Evolutionary conservation across 345 rosid species (phyloP), one percentile per base, ranked within the genome.

Genomic region (Dipteronia sinensis): DNA sequence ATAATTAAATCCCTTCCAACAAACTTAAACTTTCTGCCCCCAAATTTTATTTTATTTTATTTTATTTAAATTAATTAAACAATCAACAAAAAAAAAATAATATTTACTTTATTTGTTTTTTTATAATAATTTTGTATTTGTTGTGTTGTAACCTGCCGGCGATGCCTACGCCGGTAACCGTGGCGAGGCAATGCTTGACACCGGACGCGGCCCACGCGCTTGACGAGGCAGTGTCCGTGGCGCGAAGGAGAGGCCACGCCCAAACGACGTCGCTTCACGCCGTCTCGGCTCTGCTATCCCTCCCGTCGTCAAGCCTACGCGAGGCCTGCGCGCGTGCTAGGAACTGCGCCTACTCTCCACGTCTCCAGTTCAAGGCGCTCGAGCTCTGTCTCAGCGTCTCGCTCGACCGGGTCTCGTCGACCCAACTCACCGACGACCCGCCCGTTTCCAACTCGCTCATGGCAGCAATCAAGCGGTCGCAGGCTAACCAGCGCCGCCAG

Each of bases 401-500:
- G 2, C 87, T 94, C 16, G 98, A 94, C 79, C 90, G 98, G 29
- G 90, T 90, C 76, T 92, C 93, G n/a, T 86, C 97, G 27, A 80
- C 89, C 76, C 96, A 86, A 66, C 77, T 71, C 74, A 73, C 63
- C 67, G 88, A 83, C 38, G 94, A 92, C 47, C 93, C 93, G 1
- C 94, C 96, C 2, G 91, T 95, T 0, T 93, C 98, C 6, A 93
- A 95, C 83, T 92, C 99, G 1, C 91, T 95, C 73, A 93, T 95
- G 99, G 99, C 99, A 6, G 99, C 99, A 8, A 93, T 95, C 75
- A 93, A 93, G 78, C 88, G 99, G 15, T 92, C 99, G 10, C 99
- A 95, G 81, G 98, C 99, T 29, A 92, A 91, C 69, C 99, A 95
- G 56, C 85, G 98, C 47, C 82, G 98, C 15, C 91, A 88, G 55